Conservation (phyloP, 768 basidiomycete species). For the Naematelia encephala region DNA sequence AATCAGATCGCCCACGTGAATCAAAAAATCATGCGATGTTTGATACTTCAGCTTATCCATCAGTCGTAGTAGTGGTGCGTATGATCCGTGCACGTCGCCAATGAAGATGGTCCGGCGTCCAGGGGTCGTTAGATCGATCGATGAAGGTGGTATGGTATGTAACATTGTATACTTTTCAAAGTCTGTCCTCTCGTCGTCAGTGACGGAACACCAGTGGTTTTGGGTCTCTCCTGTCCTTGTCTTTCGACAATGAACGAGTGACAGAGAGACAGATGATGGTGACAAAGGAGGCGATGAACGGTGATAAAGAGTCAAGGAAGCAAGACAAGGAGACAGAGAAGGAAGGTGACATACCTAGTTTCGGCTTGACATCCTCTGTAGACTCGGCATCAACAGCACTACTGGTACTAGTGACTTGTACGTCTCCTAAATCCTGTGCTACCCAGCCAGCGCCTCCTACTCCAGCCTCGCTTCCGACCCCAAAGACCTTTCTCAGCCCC, state of each 20-base stretch:
- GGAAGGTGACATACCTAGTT: neutral
- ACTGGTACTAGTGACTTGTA: neutral
- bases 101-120: slow-evolving; percentile 64
- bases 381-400: neutral
- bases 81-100: slow-evolving; percentile 87
- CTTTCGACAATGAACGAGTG: neutral
- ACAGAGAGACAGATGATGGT: neutral
- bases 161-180: slow-evolving; percentile 48
- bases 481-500: slow-evolving; percentile 13
- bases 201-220: neutral
- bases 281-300: neutral
- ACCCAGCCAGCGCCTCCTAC: neutral
- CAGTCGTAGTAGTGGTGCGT: slow-evolving; percentile 61
- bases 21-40: slow-evolving; percentile 56
- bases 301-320: no score
- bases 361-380: slow-evolving; percentile 3
- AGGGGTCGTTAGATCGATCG: slow-evolving; percentile 30
- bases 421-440: neutral
- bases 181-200: slow-evolving; percentile 23
- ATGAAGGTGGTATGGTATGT: slow-evolving; percentile 33
- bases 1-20: slow-evolving; percentile 80
- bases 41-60: slow-evolving; percentile 63
- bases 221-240: neutral
- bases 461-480: slow-evolving; percentile 4
- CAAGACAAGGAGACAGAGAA: neutral